These are phyloP conservation scores for Elsinoe ampelina DNA, from an alignment of 2,329 filamentous ascomycete genomes.

Conservation along the genomic window DNA sequence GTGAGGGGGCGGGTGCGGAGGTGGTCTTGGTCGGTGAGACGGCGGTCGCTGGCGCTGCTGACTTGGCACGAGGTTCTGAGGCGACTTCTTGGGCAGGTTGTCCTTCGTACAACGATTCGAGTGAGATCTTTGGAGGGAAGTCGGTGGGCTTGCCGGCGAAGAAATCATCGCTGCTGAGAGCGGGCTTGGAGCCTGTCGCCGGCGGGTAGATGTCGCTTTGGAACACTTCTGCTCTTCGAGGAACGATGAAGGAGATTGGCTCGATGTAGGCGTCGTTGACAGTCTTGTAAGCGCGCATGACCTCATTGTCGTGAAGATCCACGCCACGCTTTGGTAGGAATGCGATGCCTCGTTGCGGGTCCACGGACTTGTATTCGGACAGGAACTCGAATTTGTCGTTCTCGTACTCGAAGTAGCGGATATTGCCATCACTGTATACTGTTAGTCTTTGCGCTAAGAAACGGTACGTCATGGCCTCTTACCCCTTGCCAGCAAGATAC, in stretches of 20 bases:
- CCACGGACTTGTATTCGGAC: slow-evolving; percentile 92
- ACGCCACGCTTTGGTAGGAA: slow-evolving; percentile 93
- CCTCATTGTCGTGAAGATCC: slow-evolving; percentile 92
- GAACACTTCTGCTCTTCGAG: slow-evolving; percentile 85
- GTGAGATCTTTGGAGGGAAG: slow-evolving; percentile 81
- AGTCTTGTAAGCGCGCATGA: slow-evolving; percentile 94
- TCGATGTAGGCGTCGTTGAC: slow-evolving; percentile 92
- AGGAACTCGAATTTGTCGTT: slow-evolving; percentile 98
- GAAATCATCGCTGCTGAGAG: slow-evolving; percentile 74
- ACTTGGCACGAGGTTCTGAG: slow-evolving; percentile 39
- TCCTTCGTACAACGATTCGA: slow-evolving; percentile 86
- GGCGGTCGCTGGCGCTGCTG: slow-evolving; percentile 26
- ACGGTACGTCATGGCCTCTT: slow-evolving; percentile 31
- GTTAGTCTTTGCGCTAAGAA: slow-evolving; percentile 6
- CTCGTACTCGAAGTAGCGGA: slow-evolving; percentile 96
- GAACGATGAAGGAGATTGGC: slow-evolving; percentile 94
- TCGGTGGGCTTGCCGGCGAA: slow-evolving; percentile 67
- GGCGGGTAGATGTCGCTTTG: slow-evolving; percentile 96
- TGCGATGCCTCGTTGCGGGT: slow-evolving; percentile 88
- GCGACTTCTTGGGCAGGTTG: slow-evolving; percentile 68
- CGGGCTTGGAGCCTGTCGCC: slow-evolving; percentile 68
- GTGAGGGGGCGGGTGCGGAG: slow-evolving; percentile 36
- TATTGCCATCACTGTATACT: slow-evolving; percentile 75
- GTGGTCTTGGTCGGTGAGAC: slow-evolving; percentile 34
- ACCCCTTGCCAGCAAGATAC: slow-evolving; percentile 96